Conservation (phyloP, 108 stramenopile genomes). For the Cyclostephanos invisitatus region DNA sequence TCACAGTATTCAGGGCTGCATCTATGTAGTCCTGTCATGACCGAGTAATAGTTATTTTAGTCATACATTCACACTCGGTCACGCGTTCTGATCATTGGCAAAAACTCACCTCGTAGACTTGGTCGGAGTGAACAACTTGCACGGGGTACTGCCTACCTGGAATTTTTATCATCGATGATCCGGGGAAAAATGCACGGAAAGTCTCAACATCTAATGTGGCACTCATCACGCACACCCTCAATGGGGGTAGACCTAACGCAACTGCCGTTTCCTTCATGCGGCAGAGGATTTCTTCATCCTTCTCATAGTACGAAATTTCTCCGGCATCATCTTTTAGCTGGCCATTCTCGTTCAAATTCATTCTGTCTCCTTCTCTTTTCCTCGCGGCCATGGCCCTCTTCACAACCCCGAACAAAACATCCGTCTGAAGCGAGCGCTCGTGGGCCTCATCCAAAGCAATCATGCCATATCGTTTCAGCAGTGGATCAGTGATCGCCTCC, state of each 20-base stretch:
- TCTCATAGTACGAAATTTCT: constrained; percentile 12
- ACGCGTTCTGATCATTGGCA: background rate
- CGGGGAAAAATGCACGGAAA: constrained; percentile 82
- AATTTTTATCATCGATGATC: constrained; percentile 67
- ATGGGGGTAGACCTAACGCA: constrained; percentile 56
- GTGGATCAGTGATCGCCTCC: constrained; percentile 87
- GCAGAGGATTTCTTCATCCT: constrained; percentile 54
- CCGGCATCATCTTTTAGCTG: background rate
- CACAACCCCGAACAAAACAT: constrained; percentile 94
- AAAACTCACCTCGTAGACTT: constrained; percentile 58
- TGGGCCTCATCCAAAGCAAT: constrained; percentile 97
- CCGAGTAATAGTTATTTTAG: background rate
- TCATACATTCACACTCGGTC: background rate
- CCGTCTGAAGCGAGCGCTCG: constrained; percentile 94
- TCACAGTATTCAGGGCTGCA: constrained; percentile 72
- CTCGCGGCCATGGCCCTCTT: constrained; percentile 77
- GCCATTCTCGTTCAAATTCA: background rate
- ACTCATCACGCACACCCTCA: constrained; percentile 96
- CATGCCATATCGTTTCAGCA: constrained; percentile 79
- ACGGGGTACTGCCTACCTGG: constrained; percentile 91
- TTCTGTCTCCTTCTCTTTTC: background rate
- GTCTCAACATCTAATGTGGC: constrained; percentile 92
- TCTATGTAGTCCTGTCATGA: constrained; percentile 81
- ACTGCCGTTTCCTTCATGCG: constrained; percentile 49
- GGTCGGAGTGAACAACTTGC: constrained; percentile 74